A percentile compares a stretch with the other conserved stretches of the same genome.
phyloP scores from a whole-genome alignment of 2,329 filamentous ascomycete species.

The Claviceps pazoutovae region DNA sequence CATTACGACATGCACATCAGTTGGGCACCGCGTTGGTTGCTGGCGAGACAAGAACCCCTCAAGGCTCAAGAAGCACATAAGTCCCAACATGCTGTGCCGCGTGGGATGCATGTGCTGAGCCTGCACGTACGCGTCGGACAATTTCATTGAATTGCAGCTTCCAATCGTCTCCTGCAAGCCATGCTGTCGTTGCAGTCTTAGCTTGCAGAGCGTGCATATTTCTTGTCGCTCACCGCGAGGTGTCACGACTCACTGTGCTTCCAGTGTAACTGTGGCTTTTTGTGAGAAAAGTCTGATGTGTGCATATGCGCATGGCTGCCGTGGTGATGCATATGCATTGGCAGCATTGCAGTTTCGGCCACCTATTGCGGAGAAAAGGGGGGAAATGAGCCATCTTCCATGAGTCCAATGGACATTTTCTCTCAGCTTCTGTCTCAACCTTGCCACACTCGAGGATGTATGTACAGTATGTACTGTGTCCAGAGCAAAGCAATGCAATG shows the following conservation, averaged over 20 bases:
- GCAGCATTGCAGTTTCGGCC: background rate
- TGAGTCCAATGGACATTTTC: too few relatives aligned
- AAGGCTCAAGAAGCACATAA: background rate
- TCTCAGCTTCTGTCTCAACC: background rate
- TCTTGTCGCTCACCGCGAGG: background rate
- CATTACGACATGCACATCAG: background rate
- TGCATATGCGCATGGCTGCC: background rate
- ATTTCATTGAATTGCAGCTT: background rate
- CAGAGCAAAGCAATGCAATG: background rate
- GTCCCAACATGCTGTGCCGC: background rate
- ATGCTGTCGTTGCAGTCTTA: background rate
- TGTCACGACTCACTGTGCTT: background rate
- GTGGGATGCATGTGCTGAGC: background rate
- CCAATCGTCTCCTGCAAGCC: background rate
- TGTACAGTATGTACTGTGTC: background rate
- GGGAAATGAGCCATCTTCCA: too few relatives aligned
- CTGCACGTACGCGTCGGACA: slow-evolving; percentile 3
- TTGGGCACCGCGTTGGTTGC: background rate
- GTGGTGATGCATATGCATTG: background rate
- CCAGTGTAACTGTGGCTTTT: background rate
- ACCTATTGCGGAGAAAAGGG: background rate
- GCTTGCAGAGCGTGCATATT: background rate
- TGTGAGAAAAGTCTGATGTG: background rate
- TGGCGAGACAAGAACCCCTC: background rate
- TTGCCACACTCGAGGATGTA: background rate